These are phyloP conservation scores for Samsoniella hepiali DNA, from an alignment of 2,329 filamentous ascomycete species.

Conservation along the genomic window DNA sequence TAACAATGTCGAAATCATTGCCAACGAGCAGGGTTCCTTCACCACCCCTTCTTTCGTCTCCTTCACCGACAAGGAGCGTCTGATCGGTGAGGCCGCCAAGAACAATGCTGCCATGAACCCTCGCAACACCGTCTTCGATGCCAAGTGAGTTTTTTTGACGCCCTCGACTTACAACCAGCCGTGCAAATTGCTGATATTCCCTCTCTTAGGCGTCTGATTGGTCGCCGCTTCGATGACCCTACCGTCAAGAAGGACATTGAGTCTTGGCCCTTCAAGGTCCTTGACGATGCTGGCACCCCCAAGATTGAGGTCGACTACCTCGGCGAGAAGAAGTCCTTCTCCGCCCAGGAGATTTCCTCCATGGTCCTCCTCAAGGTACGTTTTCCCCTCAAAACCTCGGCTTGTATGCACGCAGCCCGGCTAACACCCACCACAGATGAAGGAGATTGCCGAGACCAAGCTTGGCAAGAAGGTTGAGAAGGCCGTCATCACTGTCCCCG, in stretches of 20 bases:
- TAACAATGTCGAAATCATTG: conserved; percentile 99
- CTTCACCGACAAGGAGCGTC: conserved; percentile 96
- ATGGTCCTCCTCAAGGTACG: conserved; percentile 97
- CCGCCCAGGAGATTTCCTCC: conserved; percentile 96
- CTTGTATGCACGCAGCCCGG: neutral
- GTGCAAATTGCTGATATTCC: conserved; percentile 19
- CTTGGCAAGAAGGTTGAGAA: conserved; percentile 80
- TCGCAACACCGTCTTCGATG: conserved; percentile 95
- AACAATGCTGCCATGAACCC: conserved; percentile 99
- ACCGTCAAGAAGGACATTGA: conserved; percentile 98
- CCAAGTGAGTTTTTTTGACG: conserved; percentile 68
- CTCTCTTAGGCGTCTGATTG: conserved; percentile 82
- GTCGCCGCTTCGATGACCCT: conserved; percentile 89
- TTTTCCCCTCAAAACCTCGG: conserved; percentile 16
- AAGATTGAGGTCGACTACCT: conserved; percentile 95
- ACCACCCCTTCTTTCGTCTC: conserved; percentile 99
- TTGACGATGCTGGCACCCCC: conserved; percentile 84
- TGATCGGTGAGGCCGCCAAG: conserved; percentile 99
- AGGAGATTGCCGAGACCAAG: conserved; percentile 76
- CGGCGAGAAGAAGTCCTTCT: conserved; percentile 91
- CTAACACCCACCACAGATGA: conserved; percentile 64
- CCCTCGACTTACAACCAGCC: neutral
- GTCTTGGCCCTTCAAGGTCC: conserved; percentile 98
- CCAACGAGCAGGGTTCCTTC: conserved; percentile 99
- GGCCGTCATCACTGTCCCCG: conserved; percentile 89